Percentiles rank a stretch among this genome's conserved stretches.
These are phyloP conservation scores for Cadophora gregata DNA, from an alignment of 2,329 filamentous ascomycete genomes.

Conservation along the genomic window DNA sequence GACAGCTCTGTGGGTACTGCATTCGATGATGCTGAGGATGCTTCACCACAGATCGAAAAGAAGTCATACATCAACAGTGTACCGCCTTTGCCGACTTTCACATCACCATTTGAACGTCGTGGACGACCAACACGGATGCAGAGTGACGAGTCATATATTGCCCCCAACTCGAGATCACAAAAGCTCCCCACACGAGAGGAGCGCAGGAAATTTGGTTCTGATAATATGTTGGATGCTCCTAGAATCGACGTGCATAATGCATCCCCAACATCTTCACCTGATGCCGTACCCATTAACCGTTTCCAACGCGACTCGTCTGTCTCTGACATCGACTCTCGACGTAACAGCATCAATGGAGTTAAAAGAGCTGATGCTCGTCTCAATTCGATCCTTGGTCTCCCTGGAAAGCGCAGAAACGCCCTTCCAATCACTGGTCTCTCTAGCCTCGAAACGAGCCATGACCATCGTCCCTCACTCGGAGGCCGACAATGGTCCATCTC, in stretches of 20 bases:
- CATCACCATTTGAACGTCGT: conserved; percentile 52
- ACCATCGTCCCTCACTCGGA: conserved; percentile 34
- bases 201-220: conserved; percentile 48
- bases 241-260: conserved; percentile 53
- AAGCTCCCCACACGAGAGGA: conserved; percentile 47
- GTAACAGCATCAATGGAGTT: conserved; percentile 34
- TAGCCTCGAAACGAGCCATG: conserved; percentile 45
- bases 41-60: conserved; percentile 29
- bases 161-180: conserved; percentile 46
- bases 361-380: conserved; percentile 41
- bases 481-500: conserved; percentile 59
- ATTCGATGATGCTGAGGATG: conserved; percentile 29
- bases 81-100: conserved; percentile 57
- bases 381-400: conserved; percentile 44
- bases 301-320: conserved; percentile 36
- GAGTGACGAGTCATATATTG: conserved; percentile 32
- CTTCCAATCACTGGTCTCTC: conserved; percentile 54
- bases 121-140: conserved; percentile 40
- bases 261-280: conserved; percentile 43
- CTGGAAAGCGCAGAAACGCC: conserved; percentile 44
- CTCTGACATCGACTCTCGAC: conserved; percentile 40
- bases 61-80: conserved; percentile 43
- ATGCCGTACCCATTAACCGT: conserved; percentile 19
- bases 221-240: conserved; percentile 52
- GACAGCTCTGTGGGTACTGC: conserved; percentile 42